A percentile compares a stretch with the other conserved stretches of the same genome.
Evolutionary conservation across 2,329 filamentous ascomycete species (phyloP).

Genomic region (Paraconiothyrium sp.): DNA sequence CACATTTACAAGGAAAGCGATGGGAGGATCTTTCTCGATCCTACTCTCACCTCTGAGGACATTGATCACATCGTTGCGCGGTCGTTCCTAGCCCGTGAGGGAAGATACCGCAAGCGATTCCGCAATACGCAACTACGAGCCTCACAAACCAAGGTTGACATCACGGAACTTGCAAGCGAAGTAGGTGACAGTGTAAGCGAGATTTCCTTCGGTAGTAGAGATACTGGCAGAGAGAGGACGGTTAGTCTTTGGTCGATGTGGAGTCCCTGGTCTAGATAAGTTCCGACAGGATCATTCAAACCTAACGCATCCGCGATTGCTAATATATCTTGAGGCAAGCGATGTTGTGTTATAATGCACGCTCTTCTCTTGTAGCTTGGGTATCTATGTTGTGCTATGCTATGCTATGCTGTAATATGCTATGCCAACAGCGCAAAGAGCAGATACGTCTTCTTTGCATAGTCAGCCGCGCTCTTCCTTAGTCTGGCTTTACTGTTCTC

Average conservation of each 20-base stretch:
- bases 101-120: slow-evolving; percentile 14
- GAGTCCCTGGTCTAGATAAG: slow-evolving; percentile 10
- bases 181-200: slow-evolving; percentile 9
- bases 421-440: slow-evolving; percentile 77
- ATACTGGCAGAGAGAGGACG: neutral
- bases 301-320: too few relatives aligned
- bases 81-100: slow-evolving; percentile 14
- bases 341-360: too few relatives aligned
- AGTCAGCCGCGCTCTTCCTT: slow-evolving; percentile 72
- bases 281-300: too few relatives aligned
- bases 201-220: neutral
- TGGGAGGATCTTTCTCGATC: slow-evolving; percentile 11
- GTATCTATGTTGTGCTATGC: slow-evolving; percentile 8
- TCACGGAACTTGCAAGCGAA: slow-evolving; percentile 10
- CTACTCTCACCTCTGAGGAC: slow-evolving; percentile 14
- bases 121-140: slow-evolving; percentile 5
- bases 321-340: too few relatives aligned
- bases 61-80: slow-evolving; percentile 18
- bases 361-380: slow-evolving; percentile 1
- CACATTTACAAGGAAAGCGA: slow-evolving; percentile 14
- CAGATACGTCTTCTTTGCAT: slow-evolving; percentile 83
- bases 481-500: slow-evolving; percentile 63
- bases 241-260: slow-evolving; percentile 14
- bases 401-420: neutral
- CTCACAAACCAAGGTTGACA: slow-evolving; percentile 6